Base-by-base conservation (phyloP, 345 rosid genomes). In the Citrus inodora region DNA sequence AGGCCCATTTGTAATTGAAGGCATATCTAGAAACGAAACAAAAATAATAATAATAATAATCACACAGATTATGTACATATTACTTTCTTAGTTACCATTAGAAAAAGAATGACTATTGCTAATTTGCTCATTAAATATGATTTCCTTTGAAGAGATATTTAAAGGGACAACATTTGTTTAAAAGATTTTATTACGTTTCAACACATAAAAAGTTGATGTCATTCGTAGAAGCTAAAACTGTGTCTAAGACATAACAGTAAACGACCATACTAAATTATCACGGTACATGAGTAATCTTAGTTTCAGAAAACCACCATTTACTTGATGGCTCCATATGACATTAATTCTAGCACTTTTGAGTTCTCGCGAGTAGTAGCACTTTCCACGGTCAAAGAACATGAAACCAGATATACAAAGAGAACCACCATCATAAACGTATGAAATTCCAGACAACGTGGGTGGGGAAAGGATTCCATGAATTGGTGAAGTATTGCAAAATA, bases 11-110 rank as follows among this genome's bases (percentile, higher is more conserved):
- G 3, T 46, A 64, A 68, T 38, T 25, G 75, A 78, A 33, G 68
- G 74, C 48, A 79, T 38, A 80, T 42, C 75, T 11, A 79, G 80
- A 82, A 28, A 80, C 40, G 17, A 60, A 42, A 42, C 9, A 40
- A 40, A 2, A 40, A 9, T 40, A 40, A 11, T 46, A 46, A 46
- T 11, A 76, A 42, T 1, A 75, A 40, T 3, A 16, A 13, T 13
- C 13, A 46, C 7, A 22, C 42, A 46, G 6, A 70, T 28, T 19
- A 13, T 11, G 21, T 10, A 48, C 48, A 30, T 13, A 46, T 28
- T 51, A 59, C 71, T 10, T 22, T 38, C 40, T 64, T n/a, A 11
- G 28, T 17, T 21, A 62, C 28, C 59, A 46, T 74, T 28, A 7
- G 27, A n/a, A 38, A 46, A 28, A 42, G 5, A 16, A 40, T 19